Base-by-base conservation (phyloP, 495 filamentous ascomycete genomes). In the Chaetomidium leptoderma region DNA sequence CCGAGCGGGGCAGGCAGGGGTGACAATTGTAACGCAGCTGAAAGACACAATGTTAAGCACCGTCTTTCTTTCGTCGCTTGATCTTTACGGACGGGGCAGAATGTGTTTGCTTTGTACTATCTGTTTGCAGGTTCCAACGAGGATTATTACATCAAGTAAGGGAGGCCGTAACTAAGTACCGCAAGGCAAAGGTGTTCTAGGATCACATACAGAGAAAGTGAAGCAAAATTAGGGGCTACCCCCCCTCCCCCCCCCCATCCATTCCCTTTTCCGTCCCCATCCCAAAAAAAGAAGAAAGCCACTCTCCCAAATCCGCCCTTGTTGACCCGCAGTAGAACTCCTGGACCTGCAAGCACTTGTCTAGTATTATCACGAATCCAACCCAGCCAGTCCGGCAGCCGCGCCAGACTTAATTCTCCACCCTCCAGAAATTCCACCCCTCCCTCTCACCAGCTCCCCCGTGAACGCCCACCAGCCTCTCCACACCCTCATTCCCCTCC, bases 371-470 rank as follows among this genome's bases (percentile, higher is more conserved):
- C 10, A 16, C 44, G n/a, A 46, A 19, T 23, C 54, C n/a, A 27
- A 11, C 27, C 6, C 51, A 43, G 26, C 27, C 27, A 2, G n/a
- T n/a, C 26, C 3, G 11, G 8, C 21, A 42, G 36, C 14, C 21
- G n/a, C n/a, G 16, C 48, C n/a, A n/a, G n/a, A 3, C 21, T n/a
- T 61, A 61, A 61, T 69, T 75, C 52, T 82, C 79, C 24, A 82
- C 78, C 66, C 83, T 86, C 93, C 93, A 98, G 70, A 96, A 97
- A 71, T 92, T 93, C 93, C 93, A 97, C 0, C 87, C 89, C 63
- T 87, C 86, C 51, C 86, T 77, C 57, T 87, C 88, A 23, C 86
- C 79, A 21, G 67, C 73, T 11, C 78, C 76, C 0, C 76, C 83
- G 35, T 84, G 78, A 19, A 85, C 79, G 23, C 86, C 88, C 8